phyloP scores from a whole-genome alignment of 202 grass and related monocot genomes.

The Zizania palustris region DNA sequence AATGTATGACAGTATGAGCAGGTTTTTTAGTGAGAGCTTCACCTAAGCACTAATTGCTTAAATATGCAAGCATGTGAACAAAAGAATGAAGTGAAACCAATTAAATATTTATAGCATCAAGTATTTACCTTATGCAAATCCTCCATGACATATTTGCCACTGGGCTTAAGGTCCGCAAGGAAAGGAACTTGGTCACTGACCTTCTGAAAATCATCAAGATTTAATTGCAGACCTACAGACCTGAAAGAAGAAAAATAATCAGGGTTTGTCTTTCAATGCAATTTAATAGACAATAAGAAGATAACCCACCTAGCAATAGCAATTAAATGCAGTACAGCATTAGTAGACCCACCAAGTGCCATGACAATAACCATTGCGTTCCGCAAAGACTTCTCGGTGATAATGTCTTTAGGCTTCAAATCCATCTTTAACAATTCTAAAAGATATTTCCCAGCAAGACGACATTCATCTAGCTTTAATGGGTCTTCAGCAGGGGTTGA shows the following conservation, averaged over 20 bases:
- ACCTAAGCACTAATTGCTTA: not conserved
- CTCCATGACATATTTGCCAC: constrained; percentile 99
- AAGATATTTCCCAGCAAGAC: constrained; percentile 80
- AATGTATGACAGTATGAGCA: not conserved
- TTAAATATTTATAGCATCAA: constrained; percentile 5
- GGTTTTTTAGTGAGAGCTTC: not conserved
- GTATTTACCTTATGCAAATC: constrained; percentile 89
- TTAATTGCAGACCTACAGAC: constrained; percentile 87
- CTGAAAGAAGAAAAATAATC: constrained; percentile 55
- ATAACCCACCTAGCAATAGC: constrained; percentile 82
- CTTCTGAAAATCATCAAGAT: constrained; percentile 98
- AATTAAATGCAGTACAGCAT: constrained; percentile 98
- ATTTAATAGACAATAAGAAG: constrained; percentile 8
- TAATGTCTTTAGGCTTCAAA: constrained; percentile 92
- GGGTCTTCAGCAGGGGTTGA: constrained; percentile 92
- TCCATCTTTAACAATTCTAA: constrained; percentile 95
- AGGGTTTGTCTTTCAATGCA: constrained; percentile 44
- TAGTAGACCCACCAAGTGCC: constrained; percentile 95
- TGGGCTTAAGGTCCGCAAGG: constrained; percentile 98
- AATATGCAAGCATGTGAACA: not conserved
- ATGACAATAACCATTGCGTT: constrained; percentile 99
- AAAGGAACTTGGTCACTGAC: constrained; percentile 95
- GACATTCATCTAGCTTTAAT: constrained; percentile 87
- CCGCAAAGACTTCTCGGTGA: constrained; percentile 82
- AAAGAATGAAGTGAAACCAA: constrained; percentile 23